phyloP scores from a whole-genome alignment of 306 rosid species.

The Vachellia pachyceras region DNA sequence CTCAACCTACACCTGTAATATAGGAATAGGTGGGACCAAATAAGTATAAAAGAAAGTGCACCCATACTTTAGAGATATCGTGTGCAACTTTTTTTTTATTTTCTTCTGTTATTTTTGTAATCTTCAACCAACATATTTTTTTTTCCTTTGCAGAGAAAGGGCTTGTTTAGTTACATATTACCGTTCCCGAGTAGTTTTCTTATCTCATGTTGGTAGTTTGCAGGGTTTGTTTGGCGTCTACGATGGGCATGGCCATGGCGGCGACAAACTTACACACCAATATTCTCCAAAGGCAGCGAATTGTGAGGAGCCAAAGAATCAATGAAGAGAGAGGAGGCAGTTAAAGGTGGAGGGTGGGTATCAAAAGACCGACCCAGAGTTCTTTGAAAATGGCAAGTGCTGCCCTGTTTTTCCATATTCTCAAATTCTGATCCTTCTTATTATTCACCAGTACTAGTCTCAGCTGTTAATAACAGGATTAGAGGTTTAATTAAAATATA shows the following conservation, averaged over 20 bases:
- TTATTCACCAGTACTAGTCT: background rate
- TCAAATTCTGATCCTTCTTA: background rate
- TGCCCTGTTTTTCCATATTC: background rate
- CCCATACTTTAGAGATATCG: no score
- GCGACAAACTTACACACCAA: conserved; percentile 57
- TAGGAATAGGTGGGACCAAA: no score
- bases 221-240: conserved; percentile 64
- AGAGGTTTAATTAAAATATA: background rate
- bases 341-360: conserved; percentile 52
- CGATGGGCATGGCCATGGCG: conserved; percentile 66
- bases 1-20: no score
- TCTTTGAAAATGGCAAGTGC: conserved; percentile 59
- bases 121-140: no score
- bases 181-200: background rate
- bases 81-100: no score
- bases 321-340: conserved; percentile 49
- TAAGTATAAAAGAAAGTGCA: no score
- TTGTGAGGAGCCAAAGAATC: conserved; percentile 27
- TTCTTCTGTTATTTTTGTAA: no score
- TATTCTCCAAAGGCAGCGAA: conserved; percentile 51
- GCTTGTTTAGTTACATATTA: background rate
- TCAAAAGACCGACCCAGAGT: conserved; percentile 65
- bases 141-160: conserved; percentile 40
- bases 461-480: background rate
- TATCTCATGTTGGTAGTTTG: background rate